Evolutionary conservation across 805 yeast species (phyloP), one percentile per base, ranked within the genome.

Genomic region (Hemisphaericaspora nanyangensis): DNA sequence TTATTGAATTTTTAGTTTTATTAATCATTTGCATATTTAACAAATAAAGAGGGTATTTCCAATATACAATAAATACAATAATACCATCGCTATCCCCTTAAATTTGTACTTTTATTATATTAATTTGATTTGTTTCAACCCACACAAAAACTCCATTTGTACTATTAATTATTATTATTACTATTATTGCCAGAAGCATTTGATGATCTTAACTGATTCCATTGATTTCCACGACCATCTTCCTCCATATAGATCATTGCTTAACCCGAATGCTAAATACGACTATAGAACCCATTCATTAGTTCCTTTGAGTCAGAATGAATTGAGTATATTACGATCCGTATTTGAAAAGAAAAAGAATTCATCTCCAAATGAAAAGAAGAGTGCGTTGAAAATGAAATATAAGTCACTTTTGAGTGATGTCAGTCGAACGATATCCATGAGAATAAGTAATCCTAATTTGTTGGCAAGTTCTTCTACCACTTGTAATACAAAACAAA

Each of bases 221-320:
- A 32, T 51, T 17, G 65, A 60, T 35, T 46, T 54, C 48, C 53
- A 49, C 49, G 17, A 52, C 16, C 63, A 68, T 49, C 57, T 75
- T 18, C 79, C 79, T 6, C 74, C 80, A 2, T 77, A 77, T 51
- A 61, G 80, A 31, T 75, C 80, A 4, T 60, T 77, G 19, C 54
- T 77, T 19, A 68, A 65, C 30, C 81, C 81, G 1, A 60, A 58
- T 35, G 68, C 70, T 8, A 59, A 67, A 16, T 77, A 74, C 50
- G 82, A 77, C 50, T 77, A 77, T 53, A 57, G 61, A 35, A 65
- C 72, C 5, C 79, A 71, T 45, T 53, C 63, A 31, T 61, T 72
- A 15, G 54, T 67, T 17, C 74, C 67, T 4, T 50, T 66, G 24
- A 48, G 61, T 19, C 68, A 55, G 35, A 60, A 52, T 51, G 72